Percentiles rank a stretch among this genome's conserved stretches.
Conservation (phyloP, 2,329 filamentous ascomycete species). For the Paecilomyces niveus region DNA sequence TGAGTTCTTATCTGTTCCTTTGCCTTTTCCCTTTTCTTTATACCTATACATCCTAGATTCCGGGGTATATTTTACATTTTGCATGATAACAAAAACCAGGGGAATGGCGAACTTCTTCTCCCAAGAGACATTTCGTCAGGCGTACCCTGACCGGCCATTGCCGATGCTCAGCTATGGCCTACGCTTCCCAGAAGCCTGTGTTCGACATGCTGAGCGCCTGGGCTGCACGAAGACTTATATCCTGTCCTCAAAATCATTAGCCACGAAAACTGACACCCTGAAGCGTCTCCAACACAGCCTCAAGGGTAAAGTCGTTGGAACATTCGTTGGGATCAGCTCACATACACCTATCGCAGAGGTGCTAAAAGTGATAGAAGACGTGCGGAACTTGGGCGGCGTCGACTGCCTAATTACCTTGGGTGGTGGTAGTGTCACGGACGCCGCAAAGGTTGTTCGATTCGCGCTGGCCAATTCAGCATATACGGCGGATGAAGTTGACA, state of each 20-base stretch:
- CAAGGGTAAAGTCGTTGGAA: constrained; percentile 28
- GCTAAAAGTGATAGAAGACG: constrained; percentile 32
- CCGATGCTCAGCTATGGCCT: background rate
- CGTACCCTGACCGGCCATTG: background rate
- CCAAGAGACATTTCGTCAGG: background rate
- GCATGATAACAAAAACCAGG: background rate
- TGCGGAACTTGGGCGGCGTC: constrained; percentile 7
- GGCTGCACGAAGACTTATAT: background rate
- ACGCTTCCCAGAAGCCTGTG: background rate
- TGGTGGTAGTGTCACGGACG: constrained; percentile 43
- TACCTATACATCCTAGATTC: background rate
- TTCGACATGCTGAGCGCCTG: background rate
- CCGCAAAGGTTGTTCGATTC: constrained; percentile 40
- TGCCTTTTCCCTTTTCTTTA: background rate
- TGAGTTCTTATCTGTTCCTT: background rate
- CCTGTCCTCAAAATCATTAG: background rate
- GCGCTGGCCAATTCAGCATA: constrained; percentile 35
- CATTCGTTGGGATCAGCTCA: constrained; percentile 40
- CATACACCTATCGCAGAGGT: constrained; percentile 43
- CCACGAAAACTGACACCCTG: constrained; percentile 13
- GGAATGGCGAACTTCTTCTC: background rate
- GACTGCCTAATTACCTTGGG: constrained; percentile 45
- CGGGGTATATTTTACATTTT: background rate
- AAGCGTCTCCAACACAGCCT: constrained; percentile 30
- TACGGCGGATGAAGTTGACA: constrained; percentile 23